Base-by-base conservation (phyloP, 2,329 filamentous ascomycete genomes). In the Fusarium dimerum region DNA sequence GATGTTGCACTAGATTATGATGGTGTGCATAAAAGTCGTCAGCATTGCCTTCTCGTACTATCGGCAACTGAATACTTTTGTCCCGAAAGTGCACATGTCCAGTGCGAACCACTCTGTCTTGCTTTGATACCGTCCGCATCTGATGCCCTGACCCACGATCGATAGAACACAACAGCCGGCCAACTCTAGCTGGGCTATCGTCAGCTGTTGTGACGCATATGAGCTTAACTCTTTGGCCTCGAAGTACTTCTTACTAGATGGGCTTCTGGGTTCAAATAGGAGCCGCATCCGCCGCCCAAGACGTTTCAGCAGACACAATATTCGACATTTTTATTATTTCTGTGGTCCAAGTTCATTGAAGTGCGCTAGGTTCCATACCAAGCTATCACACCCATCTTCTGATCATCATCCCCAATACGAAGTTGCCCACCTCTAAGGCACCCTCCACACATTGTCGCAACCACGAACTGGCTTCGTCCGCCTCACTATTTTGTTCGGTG, bases 401-500 rank as follows among this genome's bases (percentile, higher is more conserved):
- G 11, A 3, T 36, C 13, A 15, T 16, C 50, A 40, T 46, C 43
- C 46, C 38, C 38, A 49, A 56, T 20, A 26, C 40, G 34, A 47
- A 17, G 39, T n/a, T 40, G 39, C 39, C 39, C 7, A 7, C 20
- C 20, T 26, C 20, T 5, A 36, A 36, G 13, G 13, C 10, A 36
- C 32, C 32, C 32, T 36, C 32, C 32, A 15, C 32, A 36, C 32
- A 18, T 29, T 8, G 53, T 56, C 13, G 32, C 32, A 36, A 36
- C 32, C 32, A 36, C 32, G 13, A 36, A 36, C 13, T 36, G 11
- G 32, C 13, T 47, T 61, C 57, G 55, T 36, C 57, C 54, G 58
- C 58, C 57, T 60, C 55, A 60, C 57, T 60, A 54, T 61, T 45
- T 4, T 20, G 7, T 9, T 9, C 4, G 13, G 32, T 15, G 32